Base-by-base conservation (phyloP, 169 alveolate genomes). In the Cryptosporidium parvum region DNA sequence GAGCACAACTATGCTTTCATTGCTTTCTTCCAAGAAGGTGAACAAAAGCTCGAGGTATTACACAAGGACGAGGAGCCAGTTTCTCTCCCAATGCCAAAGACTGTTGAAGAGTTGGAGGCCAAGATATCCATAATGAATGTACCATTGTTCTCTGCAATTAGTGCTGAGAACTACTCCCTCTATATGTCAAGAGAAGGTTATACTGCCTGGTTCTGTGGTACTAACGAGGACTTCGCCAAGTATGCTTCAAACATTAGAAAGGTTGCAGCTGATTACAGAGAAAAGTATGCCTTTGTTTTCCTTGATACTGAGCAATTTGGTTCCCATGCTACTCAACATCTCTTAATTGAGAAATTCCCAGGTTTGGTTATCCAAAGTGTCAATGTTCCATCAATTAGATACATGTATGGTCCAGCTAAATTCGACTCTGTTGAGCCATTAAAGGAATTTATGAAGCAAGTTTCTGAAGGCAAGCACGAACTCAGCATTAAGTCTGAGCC, bases 401-500 rank as follows among this genome's bases (percentile, higher is more conserved):
- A 72, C 58, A 85, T 70, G 80, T 80, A 80, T 67, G 69, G 72
- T 69, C 70, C 70, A 42, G 85, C 85, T 69, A 75, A 92, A 62
- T 65, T 53, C 85, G 33, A 75, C 59, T 37, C 94, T 8, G 86
- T 85, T 48, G 94, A 92, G 14, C 75, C 75, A 56, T 10, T 96
- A 61, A 68, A 70, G 48, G 75, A 80, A 68, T 95, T 97, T 94
- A 85, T 96, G 85, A 86, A 93, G 62, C 94, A 94, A 23, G 97
- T 94, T 75, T 89, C 93, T 16, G 94, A 91, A 23, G 97, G 97
- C 33, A 94, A 91, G 86, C 92, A 95, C 84, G 89, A 92, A 84
- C 93, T 94, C 33, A 85, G 93, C 89, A 92, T 96, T 80, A 96
- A 96, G 94, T 93, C 98, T 23, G 97, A 96, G 86, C 97, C 96